Conservation (phyloP, 176 grass and related monocot species). For the Eleusine coracana region DNA sequence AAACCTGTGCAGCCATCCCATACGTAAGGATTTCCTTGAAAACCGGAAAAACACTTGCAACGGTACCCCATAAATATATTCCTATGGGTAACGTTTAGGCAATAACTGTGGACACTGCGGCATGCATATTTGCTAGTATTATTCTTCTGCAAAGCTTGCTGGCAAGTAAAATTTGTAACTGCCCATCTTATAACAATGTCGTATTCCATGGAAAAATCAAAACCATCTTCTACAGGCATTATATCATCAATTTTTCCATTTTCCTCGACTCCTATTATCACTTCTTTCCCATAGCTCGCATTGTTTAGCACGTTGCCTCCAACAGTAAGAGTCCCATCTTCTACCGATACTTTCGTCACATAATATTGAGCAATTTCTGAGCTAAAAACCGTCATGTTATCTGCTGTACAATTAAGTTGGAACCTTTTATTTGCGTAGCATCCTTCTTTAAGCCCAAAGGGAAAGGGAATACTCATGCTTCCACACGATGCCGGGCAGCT, state of each 20-base stretch:
- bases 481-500: constrained; percentile 14
- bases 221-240: no score
- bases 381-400: not conserved
- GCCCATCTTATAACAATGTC: constrained; percentile 23
- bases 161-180: not conserved
- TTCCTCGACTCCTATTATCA: no score
- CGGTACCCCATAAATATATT: constrained; percentile 8
- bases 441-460: constrained; percentile 33
- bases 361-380: accelerated
- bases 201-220: not conserved
- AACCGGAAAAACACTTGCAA: constrained; percentile 40
- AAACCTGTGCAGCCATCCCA: constrained; percentile 36
- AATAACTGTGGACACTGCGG: not conserved
- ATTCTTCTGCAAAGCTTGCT: not conserved
- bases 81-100: not conserved
- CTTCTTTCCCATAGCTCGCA: not conserved
- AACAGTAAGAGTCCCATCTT: constrained; percentile 18
- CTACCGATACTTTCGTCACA: not conserved
- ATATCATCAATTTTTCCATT: no score
- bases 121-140: constrained; percentile 13
- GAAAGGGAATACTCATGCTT: constrained; percentile 21
- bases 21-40: constrained; percentile 50
- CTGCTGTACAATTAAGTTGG: not conserved
- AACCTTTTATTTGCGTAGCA: constrained; percentile 4
- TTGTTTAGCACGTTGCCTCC: not conserved